A percentile compares a stretch with the other conserved stretches of the same genome.
phyloP scores from a whole-genome alignment of 352 stramenopile genomes.

The Thalassiosira hispida region DNA sequence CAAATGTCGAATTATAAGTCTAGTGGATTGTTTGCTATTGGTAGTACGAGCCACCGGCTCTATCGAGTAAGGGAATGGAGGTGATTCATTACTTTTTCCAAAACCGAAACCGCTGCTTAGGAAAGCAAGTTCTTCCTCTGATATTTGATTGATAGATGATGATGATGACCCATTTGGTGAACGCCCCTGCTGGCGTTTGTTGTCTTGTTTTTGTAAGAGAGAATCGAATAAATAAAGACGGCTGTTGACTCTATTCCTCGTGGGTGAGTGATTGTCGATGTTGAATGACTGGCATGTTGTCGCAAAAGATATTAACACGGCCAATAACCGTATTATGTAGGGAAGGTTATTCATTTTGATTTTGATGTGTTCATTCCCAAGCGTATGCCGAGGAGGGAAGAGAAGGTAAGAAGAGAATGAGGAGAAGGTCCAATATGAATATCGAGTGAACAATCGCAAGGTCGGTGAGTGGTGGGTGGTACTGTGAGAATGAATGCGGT shows the following conservation, averaged over 20 bases:
- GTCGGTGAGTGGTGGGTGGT: no score
- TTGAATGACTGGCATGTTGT: slow-evolving; percentile 16
- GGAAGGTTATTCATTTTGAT: no score
- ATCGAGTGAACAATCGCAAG: no score
- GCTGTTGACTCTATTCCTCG: background rate
- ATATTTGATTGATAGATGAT: slow-evolving; percentile 16
- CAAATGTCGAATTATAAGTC: slow-evolving; percentile 44
- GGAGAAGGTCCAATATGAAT: no score
- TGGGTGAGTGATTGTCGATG: slow-evolving; percentile 1
- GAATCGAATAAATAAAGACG: slow-evolving; percentile 37
- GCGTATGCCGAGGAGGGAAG: no score
- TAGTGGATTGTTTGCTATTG: slow-evolving; percentile 2
- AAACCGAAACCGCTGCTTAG: slow-evolving; percentile 35
- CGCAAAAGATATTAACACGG: slow-evolving; percentile 2
- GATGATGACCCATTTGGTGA: background rate
- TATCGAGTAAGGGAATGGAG: slow-evolving; percentile 43
- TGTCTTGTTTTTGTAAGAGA: slow-evolving; percentile 13
- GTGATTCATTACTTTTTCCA: background rate
- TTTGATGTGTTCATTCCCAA: no score
- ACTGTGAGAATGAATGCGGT: no score
- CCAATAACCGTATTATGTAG: no score
- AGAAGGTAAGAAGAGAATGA: no score
- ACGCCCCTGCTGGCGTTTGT: background rate
- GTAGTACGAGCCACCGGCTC: slow-evolving; percentile 8
- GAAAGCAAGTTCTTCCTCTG: slow-evolving; percentile 28